Conservation (phyloP, 345 rosid genomes). For the thale cress (Arabidopsis thaliana) region TAIR10.1 NC_003076.8:17803501-17804000, state of each 20-base stretch:
- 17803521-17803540: constrained; percentile 98
- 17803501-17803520: constrained; percentile 92
- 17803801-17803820: constrained; percentile 6
- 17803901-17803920: constrained; percentile 32
- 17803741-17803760: neutral
- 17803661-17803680: neutral
- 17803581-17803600: constrained; percentile 90
- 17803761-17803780: constrained; percentile 10
- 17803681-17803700: constrained; percentile 19
- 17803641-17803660: constrained; percentile 66
- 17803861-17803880: constrained; percentile 72
- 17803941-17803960: constrained; percentile 4
- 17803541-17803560: constrained; percentile 93
- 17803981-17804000: constrained; percentile 7
- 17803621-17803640: constrained; percentile 88
- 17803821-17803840: neutral
- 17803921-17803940: constrained; percentile 23
- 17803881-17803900: neutral
- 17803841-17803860: constrained; percentile 54
- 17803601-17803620: constrained; percentile 78
- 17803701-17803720: constrained; percentile 1
- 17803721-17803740: neutral
- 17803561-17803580: constrained; percentile 68
- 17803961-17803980: constrained; percentile 25
- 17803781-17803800: neutral